phyloP scores from a whole-genome alignment of 2,329 filamentous ascomycete species.

The Furcasterigmium furcatum region DNA sequence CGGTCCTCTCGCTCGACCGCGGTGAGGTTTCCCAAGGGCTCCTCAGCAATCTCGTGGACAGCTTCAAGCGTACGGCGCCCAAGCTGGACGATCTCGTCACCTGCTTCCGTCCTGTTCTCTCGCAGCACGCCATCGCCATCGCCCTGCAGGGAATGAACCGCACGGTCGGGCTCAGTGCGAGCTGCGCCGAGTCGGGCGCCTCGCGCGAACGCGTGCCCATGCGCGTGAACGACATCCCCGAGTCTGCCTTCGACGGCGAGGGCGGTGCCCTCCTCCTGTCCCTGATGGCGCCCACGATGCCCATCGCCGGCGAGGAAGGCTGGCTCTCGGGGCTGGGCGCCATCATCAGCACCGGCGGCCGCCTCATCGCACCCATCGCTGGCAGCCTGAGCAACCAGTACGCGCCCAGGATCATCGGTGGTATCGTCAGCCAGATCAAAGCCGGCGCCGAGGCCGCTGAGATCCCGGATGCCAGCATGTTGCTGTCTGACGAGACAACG shows the following conservation, averaged over 20 bases:
- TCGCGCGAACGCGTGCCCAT: background rate
- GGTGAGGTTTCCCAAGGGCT: conserved; percentile 5
- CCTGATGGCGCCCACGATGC: conserved; percentile 8
- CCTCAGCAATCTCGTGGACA: conserved; percentile 9
- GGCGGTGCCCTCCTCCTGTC: conserved; percentile 5
- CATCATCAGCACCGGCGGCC: conserved; percentile 4
- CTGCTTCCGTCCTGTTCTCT: conserved; percentile 2
- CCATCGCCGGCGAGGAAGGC: conserved; percentile 8
- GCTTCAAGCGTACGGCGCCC: conserved; percentile 5
- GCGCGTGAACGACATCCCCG: background rate
- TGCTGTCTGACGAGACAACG: background rate
- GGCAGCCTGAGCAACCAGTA: background rate
- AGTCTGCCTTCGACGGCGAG: background rate
- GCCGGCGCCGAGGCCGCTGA: background rate
- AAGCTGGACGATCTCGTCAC: conserved; percentile 7
- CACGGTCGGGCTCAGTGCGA: background rate
- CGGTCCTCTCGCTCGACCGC: conserved; percentile 8
- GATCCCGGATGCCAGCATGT: background rate
- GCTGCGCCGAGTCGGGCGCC: background rate
- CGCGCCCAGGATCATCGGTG: background rate
- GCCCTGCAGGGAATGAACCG: background rate
- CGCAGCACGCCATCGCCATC: conserved; percentile 8
- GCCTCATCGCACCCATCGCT: conserved; percentile 3
- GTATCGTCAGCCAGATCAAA: background rate
- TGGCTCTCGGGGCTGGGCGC: conserved; percentile 8